Base-by-base conservation (phyloP, 495 filamentous ascomycete species). In the Pseudoneurospora amorphoporcata region DNA sequence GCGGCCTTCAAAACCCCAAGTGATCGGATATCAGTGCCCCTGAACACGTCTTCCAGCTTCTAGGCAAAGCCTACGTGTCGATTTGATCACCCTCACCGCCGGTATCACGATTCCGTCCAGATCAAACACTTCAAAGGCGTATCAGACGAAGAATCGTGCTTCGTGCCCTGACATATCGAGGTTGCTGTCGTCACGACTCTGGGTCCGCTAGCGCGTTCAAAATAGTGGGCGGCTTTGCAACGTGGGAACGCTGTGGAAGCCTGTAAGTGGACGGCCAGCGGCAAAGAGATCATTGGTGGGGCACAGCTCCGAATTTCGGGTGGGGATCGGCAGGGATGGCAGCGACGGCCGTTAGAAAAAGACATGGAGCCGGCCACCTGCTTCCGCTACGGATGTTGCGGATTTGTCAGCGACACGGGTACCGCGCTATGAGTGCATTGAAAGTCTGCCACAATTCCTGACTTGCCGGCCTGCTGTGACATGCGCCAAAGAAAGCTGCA, bases 401-500 rank as follows among this genome's bases (percentile, higher is more conserved):
- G 53, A 35, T 65, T 65, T 65, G 53, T 65, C 53, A 65, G 53
- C 53, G 6, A 65, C 0, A 6, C 29, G 53, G 29, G 53, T 65
- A 65, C 53, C 32, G 14, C 53, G 53, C 29, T 65, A 65, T 65
- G 53, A 65, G 23, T 7, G 19, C 47, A 58, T 29, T 53, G 45
- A 10, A 53, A 23, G 45, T 53, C 9, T 23, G 45, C 43, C n/a
- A 45, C 37, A 32, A 65, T 65, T 58, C 47, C 47, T 16, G 45
- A 47, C 43, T 58, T 29, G 47, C 47, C 47, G 47, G 29, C 10
- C 47, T 58, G 53, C 53, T 61, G 53, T 70, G 68, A 69, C 68
- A 47, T 73, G 72, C 72, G 68, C 53, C 58, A 68, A 45, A 68
- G 35, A 43, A 45, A 45, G 68, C 42, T 70, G 72, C 72, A 73